Evolutionary conservation across 257 asterid species (phyloP), one percentile per base, ranked within the genome.

Genomic region (Forsythia viridissima): DNA sequence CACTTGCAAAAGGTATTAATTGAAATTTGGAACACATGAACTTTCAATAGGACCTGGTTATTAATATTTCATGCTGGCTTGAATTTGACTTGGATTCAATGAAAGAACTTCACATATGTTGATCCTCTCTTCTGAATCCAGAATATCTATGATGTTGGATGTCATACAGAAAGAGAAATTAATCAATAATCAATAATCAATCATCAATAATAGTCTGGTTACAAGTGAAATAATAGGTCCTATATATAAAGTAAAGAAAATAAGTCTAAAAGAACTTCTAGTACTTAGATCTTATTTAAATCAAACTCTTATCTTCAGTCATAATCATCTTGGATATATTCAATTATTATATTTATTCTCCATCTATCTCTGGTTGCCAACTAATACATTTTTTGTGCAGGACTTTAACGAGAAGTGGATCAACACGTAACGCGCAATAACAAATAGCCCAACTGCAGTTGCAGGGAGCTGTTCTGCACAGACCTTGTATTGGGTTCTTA

Each of bases 371-470:
- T 16, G 77, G 36, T 37, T 75, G 48, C 73, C 15, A n/a, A 68
- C 42, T 43, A 70, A 51, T 67, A 7, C 55, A 39, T 42, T 13
- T 41, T 70, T 46, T 75, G 8, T 80, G 86, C 97, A 93, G 99
- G 93, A 89, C 84, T 79, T 80, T 89, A 70, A 39, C 93, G 74
- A 87, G 97, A 88, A 87, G 90, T 51, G 96, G 97, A 66, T 76
- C 86, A 81, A 89, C 92, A 38, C 97, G 98, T 81, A 89, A 86
- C 80, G 78, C 94, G 43, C 98, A 90, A 86, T 94, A 88, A 91
- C 93, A 84, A 57, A 78, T 81, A 74, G 76, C 79, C 80, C 24
- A 6, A 41, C 57, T 34, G 43, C 85, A 72, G 73, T 79, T 71
- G 79, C 73, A 85, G 79, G 85, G 81, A 83, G 80, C 78, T 59